phyloP scores from a whole-genome alignment of 257 asterid genomes.

The Nicotiana attenuata region DNA sequence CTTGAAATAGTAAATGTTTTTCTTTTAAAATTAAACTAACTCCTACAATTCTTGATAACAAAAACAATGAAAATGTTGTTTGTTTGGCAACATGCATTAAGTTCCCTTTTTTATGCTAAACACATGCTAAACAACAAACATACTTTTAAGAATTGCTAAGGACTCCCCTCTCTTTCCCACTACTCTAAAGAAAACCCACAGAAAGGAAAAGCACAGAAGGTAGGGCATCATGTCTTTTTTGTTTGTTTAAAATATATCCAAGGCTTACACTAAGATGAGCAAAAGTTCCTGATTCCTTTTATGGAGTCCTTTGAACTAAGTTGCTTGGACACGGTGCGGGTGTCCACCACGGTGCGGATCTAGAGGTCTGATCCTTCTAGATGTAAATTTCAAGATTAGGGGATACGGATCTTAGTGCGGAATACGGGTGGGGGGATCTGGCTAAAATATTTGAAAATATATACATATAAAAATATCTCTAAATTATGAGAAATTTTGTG shows the following conservation, averaged over 20 bases:
- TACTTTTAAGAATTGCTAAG: neutral
- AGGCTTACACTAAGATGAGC: neutral
- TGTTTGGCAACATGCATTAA: neutral
- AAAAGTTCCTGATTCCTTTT: neutral
- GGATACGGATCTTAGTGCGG: too few relatives aligned
- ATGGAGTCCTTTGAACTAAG: neutral
- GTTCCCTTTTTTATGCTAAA: neutral
- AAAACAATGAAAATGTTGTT: neutral
- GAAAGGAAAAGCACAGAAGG: neutral
- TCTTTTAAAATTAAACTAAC: too few relatives aligned
- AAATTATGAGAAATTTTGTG: too few relatives aligned
- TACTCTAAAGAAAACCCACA: neutral
- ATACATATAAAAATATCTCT: too few relatives aligned
- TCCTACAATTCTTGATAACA: too few relatives aligned
- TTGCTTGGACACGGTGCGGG: too few relatives aligned
- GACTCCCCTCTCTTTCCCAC: neutral
- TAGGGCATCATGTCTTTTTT: neutral
- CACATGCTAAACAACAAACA: neutral
- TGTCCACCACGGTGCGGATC: too few relatives aligned
- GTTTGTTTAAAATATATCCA: neutral
- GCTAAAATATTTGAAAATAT: too few relatives aligned
- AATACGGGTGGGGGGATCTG: too few relatives aligned
- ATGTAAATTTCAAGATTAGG: too few relatives aligned
- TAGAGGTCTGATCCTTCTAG: too few relatives aligned
- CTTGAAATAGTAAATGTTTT: neutral